Conservation (phyloP, 1,284 basidiomycete genomes). For the Pseudozyma pruni region DNA sequence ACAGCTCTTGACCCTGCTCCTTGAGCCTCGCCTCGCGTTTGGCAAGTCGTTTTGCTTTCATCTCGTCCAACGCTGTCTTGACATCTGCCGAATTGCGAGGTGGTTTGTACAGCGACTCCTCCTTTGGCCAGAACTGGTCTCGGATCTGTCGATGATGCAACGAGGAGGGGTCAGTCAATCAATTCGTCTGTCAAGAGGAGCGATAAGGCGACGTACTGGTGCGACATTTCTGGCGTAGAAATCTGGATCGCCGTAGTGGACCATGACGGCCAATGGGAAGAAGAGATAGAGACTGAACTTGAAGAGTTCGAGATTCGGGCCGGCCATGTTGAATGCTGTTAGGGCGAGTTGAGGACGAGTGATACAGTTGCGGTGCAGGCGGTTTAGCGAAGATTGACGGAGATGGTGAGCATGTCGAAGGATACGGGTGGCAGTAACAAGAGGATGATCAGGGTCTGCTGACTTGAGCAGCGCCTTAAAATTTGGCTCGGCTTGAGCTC, state of each 20-base stretch:
- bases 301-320: slow-evolving; percentile 73
- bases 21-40: slow-evolving; percentile 32
- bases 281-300: slow-evolving; percentile 75
- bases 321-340: slow-evolving; percentile 73
- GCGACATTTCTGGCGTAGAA: slow-evolving; percentile 85
- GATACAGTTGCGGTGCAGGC: background rate
- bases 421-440: background rate
- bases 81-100: slow-evolving; percentile 50
- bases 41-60: slow-evolving; percentile 46
- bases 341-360: background rate
- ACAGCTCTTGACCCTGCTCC: slow-evolving; percentile 10
- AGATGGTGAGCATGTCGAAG: slow-evolving; percentile 5
- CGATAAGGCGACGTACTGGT: too few species aligned
- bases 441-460: slow-evolving; percentile 1
- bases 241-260: slow-evolving; percentile 87
- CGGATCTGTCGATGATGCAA: slow-evolving; percentile 26
- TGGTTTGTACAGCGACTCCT: slow-evolving; percentile 52
- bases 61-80: slow-evolving; percentile 45
- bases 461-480: background rate
- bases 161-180: background rate
- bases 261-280: slow-evolving; percentile 82
- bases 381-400: background rate
- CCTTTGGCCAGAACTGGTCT: slow-evolving; percentile 60
- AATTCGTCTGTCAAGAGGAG: too few species aligned
- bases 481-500: background rate